Conservation (phyloP, 495 filamentous ascomycete genomes). For the Parathielavia appendiculata region DNA sequence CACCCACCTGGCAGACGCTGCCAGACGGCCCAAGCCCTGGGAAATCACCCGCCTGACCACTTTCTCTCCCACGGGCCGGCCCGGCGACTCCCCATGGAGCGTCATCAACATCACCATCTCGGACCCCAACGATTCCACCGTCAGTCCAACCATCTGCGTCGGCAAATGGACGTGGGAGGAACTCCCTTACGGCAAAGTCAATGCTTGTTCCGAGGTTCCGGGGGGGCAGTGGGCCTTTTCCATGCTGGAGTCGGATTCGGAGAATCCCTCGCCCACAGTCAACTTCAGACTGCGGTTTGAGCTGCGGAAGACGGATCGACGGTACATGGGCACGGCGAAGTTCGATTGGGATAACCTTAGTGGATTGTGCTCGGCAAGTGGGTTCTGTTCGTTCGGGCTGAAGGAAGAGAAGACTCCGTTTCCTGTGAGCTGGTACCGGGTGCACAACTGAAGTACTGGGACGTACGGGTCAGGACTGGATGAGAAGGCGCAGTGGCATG, state of each 20-base stretch:
- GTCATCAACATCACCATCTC: conserved; percentile 15
- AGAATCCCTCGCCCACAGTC: conserved; percentile 11
- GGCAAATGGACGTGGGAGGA: conserved; percentile 13
- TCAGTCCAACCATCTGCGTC: conserved; percentile 12
- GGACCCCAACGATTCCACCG: conserved; percentile 14
- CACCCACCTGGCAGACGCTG: neutral
- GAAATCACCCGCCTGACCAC: conserved; percentile 9
- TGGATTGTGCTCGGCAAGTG: conserved; percentile 18
- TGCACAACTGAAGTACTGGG: too few species aligned
- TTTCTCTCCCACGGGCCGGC: conserved; percentile 9
- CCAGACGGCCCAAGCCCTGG: conserved; percentile 7
- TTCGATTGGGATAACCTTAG: conserved; percentile 18
- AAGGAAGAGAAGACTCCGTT: conserved; percentile 16
- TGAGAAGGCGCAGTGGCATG: too few species aligned
- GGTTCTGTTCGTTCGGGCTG: conserved; percentile 21
- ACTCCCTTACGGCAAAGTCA: conserved; percentile 11
- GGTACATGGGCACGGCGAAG: conserved; percentile 9
- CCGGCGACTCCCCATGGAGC: conserved; percentile 7
- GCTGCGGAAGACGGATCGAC: conserved; percentile 5
- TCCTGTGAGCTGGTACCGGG: too few species aligned
- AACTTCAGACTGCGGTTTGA: conserved; percentile 20
- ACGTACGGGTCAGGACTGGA: too few species aligned
- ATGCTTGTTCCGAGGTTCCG: conserved; percentile 10
- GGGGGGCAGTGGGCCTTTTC: conserved; percentile 19
- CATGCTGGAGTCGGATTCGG: conserved; percentile 8